Evolutionary conservation across 2,329 filamentous ascomycete species (phyloP).

Genomic region (Ilyonectria sp.): DNA sequence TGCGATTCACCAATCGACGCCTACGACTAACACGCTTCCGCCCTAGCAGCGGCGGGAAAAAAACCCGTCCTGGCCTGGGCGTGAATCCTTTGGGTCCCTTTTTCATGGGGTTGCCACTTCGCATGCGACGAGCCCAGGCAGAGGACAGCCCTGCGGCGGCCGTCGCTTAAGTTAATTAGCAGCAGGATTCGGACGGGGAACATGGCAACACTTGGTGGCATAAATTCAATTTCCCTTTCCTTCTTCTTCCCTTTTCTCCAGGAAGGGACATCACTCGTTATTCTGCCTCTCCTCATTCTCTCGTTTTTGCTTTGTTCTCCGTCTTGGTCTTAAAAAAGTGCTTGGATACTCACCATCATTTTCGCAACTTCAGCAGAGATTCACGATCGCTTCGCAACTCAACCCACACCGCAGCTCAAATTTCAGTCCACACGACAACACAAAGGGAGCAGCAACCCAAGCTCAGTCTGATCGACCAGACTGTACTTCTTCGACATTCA

Average conservation of each 20-base stretch:
- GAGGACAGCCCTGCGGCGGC: not conserved
- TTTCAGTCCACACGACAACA: no score
- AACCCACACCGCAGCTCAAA: not conserved
- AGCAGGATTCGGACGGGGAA: not conserved
- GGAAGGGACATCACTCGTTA: slow-evolving; percentile 1
- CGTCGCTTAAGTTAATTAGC: slow-evolving; percentile 4
- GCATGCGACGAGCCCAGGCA: no score
- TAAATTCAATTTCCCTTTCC: slow-evolving; percentile 9
- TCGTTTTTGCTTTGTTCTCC: not conserved
- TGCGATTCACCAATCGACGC: slow-evolving; percentile 3
- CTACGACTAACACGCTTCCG: slow-evolving; percentile 9
- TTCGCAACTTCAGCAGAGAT: not conserved
- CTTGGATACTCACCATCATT: no score
- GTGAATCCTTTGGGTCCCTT: slow-evolving; percentile 13
- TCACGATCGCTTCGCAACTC: slow-evolving; percentile 3
- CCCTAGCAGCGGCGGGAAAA: slow-evolving; percentile 11
- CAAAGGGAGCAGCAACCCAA: not conserved
- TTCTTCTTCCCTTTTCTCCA: not conserved
- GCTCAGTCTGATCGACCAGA: not conserved
- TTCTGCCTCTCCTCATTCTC: not conserved
- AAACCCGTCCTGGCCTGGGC: not conserved
- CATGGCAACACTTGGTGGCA: slow-evolving; percentile 8
- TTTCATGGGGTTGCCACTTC: not conserved
- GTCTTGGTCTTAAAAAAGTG: not conserved
- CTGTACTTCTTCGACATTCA: not conserved